These are phyloP conservation scores for Leccinellum rugosiceps DNA, from an alignment of 768 basidiomycete species.

Conservation along the genomic window DNA sequence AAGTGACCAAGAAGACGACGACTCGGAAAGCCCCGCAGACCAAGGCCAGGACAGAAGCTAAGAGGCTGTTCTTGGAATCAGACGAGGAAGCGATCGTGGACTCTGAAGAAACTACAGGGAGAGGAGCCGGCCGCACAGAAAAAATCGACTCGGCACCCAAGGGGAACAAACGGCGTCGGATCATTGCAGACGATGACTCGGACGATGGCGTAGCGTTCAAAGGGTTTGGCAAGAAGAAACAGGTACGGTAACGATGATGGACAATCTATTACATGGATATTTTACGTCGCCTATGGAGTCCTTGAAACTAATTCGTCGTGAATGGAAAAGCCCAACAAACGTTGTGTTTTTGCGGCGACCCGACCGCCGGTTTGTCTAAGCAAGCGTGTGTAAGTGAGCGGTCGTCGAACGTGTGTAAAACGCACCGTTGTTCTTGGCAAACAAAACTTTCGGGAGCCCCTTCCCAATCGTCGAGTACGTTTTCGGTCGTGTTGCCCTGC, in stretches of 20 bases:
- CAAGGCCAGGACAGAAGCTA: slow-evolving; percentile 26
- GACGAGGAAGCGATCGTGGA: slow-evolving; percentile 36
- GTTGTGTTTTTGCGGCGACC: slow-evolving; percentile 84
- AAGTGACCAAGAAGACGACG: slow-evolving; percentile 14
- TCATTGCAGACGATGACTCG: slow-evolving; percentile 61
- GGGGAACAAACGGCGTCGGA: slow-evolving; percentile 28
- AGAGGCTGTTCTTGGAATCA: slow-evolving; percentile 52
- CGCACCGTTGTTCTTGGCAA: slow-evolving; percentile 90
- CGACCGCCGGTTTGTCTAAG: slow-evolving; percentile 82
- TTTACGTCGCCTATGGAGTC: slow-evolving; percentile 2
- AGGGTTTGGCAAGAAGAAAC: slow-evolving; percentile 46
- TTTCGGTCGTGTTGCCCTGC: slow-evolving; percentile 52
- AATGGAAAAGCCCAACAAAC: slow-evolving; percentile 79
- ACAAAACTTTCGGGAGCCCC: slow-evolving; percentile 97
- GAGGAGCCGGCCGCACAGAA: not conserved
- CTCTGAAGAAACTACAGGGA: not conserved
- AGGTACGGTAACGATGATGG: slow-evolving; percentile 4
- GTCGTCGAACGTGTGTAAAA: not conserved
- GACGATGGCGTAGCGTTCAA: slow-evolving; percentile 72
- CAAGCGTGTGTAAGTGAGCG: not conserved
- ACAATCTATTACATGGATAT: slow-evolving; percentile 1
- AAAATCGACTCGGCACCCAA: slow-evolving; percentile 8
- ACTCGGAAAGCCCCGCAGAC: slow-evolving; percentile 21
- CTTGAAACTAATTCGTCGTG: slow-evolving; percentile 57
- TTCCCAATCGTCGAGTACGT: slow-evolving; percentile 92